Conservation (phyloP, 2,329 filamentous ascomycete species). For the Exophiala oligosperma region DNA sequence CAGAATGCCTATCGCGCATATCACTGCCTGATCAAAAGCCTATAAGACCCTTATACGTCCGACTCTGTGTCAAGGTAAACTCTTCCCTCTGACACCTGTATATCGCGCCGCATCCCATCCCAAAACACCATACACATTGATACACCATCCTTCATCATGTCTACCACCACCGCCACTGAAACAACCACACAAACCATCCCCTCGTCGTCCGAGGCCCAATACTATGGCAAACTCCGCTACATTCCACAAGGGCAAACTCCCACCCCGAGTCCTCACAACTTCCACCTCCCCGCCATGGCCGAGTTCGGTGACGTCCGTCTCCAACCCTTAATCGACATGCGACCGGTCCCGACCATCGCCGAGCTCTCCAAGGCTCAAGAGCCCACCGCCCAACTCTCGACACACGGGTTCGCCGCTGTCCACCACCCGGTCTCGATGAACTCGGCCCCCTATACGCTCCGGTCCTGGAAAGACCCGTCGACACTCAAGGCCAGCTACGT, state of each 20-base stretch:
- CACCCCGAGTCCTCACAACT: conserved; percentile 21
- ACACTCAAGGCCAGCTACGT: conserved; percentile 30
- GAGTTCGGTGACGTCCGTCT: conserved; percentile 26
- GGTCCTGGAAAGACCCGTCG: conserved; percentile 28
- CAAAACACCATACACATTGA: background rate
- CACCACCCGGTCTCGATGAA: conserved; percentile 27
- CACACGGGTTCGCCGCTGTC: conserved; percentile 22
- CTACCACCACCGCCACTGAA: conserved; percentile 11
- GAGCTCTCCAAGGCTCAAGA: conserved; percentile 17
- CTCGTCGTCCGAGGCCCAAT: conserved; percentile 17
- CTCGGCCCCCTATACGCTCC: conserved; percentile 24
- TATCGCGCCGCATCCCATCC: background rate
- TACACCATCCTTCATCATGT: conserved; percentile 1
- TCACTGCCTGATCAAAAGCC: background rate
- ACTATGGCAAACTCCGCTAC: conserved; percentile 24
- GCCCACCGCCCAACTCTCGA: conserved; percentile 16
- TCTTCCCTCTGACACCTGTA: background rate
- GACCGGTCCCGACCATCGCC: conserved; percentile 17
- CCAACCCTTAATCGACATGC: conserved; percentile 24
- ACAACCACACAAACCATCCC: conserved; percentile 12
- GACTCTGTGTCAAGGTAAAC: background rate
- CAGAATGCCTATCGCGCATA: background rate
- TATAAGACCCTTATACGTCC: background rate
- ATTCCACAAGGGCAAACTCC: conserved; percentile 22
- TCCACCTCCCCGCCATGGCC: conserved; percentile 24